Percentiles rank a stretch among this genome's conserved stretches.
These are phyloP conservation scores for Pelagomonas calceolata DNA, from an alignment of 108 stramenopile species.

Conservation along the genomic window DNA sequence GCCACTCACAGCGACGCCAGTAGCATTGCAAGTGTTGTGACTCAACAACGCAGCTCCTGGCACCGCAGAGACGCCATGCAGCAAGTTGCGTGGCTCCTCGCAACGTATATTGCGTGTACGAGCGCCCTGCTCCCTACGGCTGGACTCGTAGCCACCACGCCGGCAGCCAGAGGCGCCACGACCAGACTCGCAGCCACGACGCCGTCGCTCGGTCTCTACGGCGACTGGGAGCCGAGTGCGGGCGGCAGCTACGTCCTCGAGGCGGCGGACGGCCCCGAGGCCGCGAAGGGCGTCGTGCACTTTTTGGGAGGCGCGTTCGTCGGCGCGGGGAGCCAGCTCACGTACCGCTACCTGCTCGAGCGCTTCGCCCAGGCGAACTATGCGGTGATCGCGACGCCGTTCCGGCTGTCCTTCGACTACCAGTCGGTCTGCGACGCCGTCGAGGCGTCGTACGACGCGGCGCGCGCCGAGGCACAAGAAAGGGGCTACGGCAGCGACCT, in stretches of 20 bases:
- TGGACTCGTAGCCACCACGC: too few relatives aligned
- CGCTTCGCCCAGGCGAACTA: conserved; percentile 63
- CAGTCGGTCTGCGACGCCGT: conserved; percentile 68
- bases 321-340: conserved; percentile 73
- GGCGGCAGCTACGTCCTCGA: not conserved
- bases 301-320: conserved; percentile 82
- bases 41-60: too few relatives aligned
- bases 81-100: too few relatives aligned
- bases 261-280: conserved; percentile 18
- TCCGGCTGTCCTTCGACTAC: conserved; percentile 79
- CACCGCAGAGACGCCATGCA: too few relatives aligned
- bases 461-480: conserved; percentile 47
- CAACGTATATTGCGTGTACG: too few relatives aligned
- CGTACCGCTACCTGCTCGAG: conserved; percentile 71
- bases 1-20: too few relatives aligned
- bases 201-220: too few relatives aligned
- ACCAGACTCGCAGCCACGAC: too few relatives aligned
- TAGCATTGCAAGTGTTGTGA: too few relatives aligned
- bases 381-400: conserved; percentile 82
- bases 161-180: too few relatives aligned
- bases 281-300: conserved; percentile 46
- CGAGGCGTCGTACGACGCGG: conserved; percentile 62
- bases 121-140: too few relatives aligned
- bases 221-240: too few relatives aligned
- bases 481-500: conserved; percentile 73